Base-by-base conservation (phyloP, 2,329 filamentous ascomycete species). In the Eurotiales sp. region DNA sequence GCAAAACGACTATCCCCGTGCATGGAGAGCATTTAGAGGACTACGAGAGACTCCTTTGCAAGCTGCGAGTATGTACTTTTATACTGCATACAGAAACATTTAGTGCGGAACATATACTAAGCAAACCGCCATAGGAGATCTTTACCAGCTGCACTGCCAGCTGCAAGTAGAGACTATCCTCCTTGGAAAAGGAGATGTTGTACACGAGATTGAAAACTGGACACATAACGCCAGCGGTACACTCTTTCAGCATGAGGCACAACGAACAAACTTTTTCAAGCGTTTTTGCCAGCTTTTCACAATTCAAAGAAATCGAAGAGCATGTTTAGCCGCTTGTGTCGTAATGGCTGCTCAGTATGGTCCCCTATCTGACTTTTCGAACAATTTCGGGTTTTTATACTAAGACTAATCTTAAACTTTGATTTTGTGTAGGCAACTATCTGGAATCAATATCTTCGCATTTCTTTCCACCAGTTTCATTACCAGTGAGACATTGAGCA, bases 401-500 rank as follows among this genome's bases (percentile, higher is more conserved):
- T 6, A 14, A 11, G 2, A n/a, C 8, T 36, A 27, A 42, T n/a
- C 39, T 25, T 15, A 11, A 22, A 2, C 10, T 30, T 36, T 17
- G 8, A 17, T 22, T 19, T 2, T 8, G 2, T 41, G 15, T 19
- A 55, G 53, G 27, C 53, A 55, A 42, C 27, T 55, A 6, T 55
- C 39, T 12, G 55, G 58, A 7, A 51, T 60, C n/a, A 59, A 59
- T 21, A 54, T 60, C 21, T 59, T 60, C 48, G 55, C 55, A 25
- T 60, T 59, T 32, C 41, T 59, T 15, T 54, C 53, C 4, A 49
- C 53, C 15, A 51, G 17, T 44, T 49, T 56, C 1, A 53, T 49
- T 1, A 48, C 14, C 21, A 44, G 39, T 36, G 2, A 14, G 21
- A 15, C 15, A 39, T 10, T 1, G 17, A 14, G 6, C 10, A 23